Base-by-base conservation (phyloP, 495 filamentous ascomycete genomes). In the Cairneyella variabilis region DNA sequence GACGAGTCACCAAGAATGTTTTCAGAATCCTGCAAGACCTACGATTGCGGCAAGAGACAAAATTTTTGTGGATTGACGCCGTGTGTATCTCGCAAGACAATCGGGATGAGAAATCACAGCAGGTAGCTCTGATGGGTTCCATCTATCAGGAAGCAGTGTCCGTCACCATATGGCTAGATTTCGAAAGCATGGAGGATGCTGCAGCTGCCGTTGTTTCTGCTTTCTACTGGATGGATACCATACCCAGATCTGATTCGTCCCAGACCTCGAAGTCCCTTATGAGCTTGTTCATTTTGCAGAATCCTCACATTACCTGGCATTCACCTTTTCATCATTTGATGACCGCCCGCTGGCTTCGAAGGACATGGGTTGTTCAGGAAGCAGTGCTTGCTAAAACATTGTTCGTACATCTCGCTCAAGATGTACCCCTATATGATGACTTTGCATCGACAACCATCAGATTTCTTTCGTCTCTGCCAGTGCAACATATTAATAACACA, bases 91-190 rank as follows among this genome's bases (percentile, higher is more conserved):
- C n/a, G n/a, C 57, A 57, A 12, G 20, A 47, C 6, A 47, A 57
- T 41, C 11, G 30, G 26, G 37, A 48, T 7, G 48, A 60, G 25
- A 48, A 58, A 30, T 52, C 40, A 12, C 3, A 23, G 7, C 25
- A 60, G 22, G 56, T 59, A 6, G 27, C 47, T 8, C 40, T 48
- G 37, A 58, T 61, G 38, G 28, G 26, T 38, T n/a, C 28, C n/a
- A 47, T 53, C 2, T 57, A 40, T 41, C 17, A 54, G 12, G 47
- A 43, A 28, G 30, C 30, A 27, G 7, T 10, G n/a, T 23, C 11
- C 36, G 48, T 51, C 3, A 51, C 22, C 9, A 41, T 51, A 8
- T 51, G 48, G 53, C 16, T 51, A 4, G 43, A 30, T 18, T 3
- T 18, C 21, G 27, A 20, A 11, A 4, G n/a, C 10, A 48, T 18